Base-by-base conservation (phyloP, 208 protist genomes). In the Wallacemonas sp. region DNA sequence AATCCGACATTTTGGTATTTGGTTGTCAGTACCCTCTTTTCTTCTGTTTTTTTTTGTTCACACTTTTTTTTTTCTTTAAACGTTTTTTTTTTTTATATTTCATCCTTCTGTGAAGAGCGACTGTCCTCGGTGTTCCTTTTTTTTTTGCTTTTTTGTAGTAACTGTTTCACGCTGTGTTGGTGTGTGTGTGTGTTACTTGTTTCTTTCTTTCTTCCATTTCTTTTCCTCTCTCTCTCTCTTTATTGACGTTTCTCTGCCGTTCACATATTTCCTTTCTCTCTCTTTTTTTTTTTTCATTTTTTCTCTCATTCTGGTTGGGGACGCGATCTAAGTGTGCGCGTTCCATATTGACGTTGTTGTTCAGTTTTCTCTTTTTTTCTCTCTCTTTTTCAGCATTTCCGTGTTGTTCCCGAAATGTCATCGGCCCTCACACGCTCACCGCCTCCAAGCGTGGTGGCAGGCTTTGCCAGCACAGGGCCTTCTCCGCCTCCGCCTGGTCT, bases 121-220 rank as follows among this genome's bases (percentile, higher is more conserved):
- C n/a, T n/a, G n/a, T n/a, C n/a, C n/a, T n/a, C n/a, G 15, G 44
- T 2, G n/a, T 26, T 28, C 1, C 2, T 19, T 39, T 1, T 33
- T 11, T 30, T 34, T 38, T 17, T 31, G 5, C 9, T 19, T 26
- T 30, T 39, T 44, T 68, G n/a, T 38, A 3, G 51, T 55, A 30
- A 19, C 51, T 19, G 38, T 46, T 14, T 41, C 36, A 6, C 14
- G 14, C 36, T 17, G 6, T n/a, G n/a, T n/a, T n/a, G n/a, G n/a
- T n/a, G n/a, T n/a, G n/a, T n/a, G n/a, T n/a, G n/a, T n/a, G n/a
- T n/a, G n/a, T n/a, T n/a, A n/a, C n/a, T n/a, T 27, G 31, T 19
- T 30, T 51, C 38, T 46, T 56, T 64, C 5, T 46, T 38, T 34
- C 11, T 49, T 42, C 42, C 22, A 62, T 66, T 38, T 62, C 31